Conservation (phyloP, 2,329 filamentous ascomycete genomes). For the Penicillium crustosum region DNA sequence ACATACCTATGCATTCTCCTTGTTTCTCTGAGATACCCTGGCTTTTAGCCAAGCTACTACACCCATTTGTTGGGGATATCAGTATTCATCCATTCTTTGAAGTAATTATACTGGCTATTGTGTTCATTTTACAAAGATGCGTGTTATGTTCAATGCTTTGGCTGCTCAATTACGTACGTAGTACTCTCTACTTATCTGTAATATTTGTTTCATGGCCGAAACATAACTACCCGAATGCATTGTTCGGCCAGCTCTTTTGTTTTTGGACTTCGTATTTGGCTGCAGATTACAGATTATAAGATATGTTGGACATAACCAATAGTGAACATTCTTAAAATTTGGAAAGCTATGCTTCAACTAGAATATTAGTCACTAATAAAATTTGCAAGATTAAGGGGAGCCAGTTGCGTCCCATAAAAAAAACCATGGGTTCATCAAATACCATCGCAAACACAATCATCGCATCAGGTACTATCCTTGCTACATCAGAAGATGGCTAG, state of each 20-base stretch:
- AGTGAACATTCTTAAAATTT: constrained; percentile 5
- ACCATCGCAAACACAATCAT: not conserved
- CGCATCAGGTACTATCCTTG: not conserved
- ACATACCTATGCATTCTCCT: constrained; percentile 10
- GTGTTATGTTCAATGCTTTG: not conserved
- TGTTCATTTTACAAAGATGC: not conserved
- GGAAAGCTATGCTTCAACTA: constrained; percentile 11
- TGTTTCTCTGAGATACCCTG: constrained; percentile 14
- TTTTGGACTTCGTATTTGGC: not conserved
- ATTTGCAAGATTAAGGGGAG: constrained; percentile 10
- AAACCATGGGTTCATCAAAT: not conserved
- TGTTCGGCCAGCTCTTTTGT: not conserved
- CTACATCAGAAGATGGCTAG: constrained; percentile 4
- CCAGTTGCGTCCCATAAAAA: constrained; percentile 5
- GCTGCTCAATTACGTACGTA: not conserved
- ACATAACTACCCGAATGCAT: not conserved
- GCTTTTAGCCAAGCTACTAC: constrained; percentile 3
- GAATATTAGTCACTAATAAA: constrained; percentile 7
- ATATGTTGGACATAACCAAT: not conserved
- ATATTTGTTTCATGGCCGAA: not conserved
- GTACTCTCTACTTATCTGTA: not conserved
- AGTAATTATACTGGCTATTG: not conserved
- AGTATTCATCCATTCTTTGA: constrained; percentile 1
- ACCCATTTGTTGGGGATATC: not conserved
- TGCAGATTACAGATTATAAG: not conserved